Percentiles rank a stretch among this genome's conserved stretches.
phyloP scores from a whole-genome alignment of 2,329 filamentous ascomycete species.

The Cryphonectria nitschkei region DNA sequence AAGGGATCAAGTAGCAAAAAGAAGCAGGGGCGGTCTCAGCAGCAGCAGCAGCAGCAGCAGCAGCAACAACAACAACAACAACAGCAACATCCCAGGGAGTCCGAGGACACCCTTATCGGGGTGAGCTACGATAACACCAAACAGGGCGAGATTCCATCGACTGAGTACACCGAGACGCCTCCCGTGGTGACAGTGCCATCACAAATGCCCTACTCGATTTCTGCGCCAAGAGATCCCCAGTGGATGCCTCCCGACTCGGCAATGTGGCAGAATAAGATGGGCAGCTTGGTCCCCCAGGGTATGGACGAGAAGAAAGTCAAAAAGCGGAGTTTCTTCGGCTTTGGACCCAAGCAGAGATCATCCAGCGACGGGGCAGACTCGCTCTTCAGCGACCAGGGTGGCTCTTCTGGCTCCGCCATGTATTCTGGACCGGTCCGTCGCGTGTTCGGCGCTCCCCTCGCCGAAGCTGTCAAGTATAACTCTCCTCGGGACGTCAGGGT shows the following conservation, averaged over 20 bases:
- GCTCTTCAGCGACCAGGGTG: constrained; percentile 54
- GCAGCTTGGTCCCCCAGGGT: constrained; percentile 48
- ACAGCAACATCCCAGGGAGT: constrained; percentile 31
- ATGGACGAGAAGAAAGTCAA: constrained; percentile 77
- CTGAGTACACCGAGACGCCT: constrained; percentile 38
- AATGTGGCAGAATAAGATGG: constrained; percentile 81
- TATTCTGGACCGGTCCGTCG: constrained; percentile 63
- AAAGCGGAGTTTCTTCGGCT: constrained; percentile 79
- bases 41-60: constrained; percentile 28
- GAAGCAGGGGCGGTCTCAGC: constrained; percentile 43
- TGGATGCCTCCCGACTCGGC: constrained; percentile 76
- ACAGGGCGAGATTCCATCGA: constrained; percentile 53
- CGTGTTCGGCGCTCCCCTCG: constrained; percentile 83
- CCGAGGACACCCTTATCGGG: constrained; percentile 55
- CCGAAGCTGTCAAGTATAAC: constrained; percentile 83
- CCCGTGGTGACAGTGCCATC: constrained; percentile 39
- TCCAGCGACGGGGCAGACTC: constrained; percentile 63
- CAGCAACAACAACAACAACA: constrained; percentile 27
- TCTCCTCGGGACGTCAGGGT: constrained; percentile 73
- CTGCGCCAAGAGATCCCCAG: constrained; percentile 80
- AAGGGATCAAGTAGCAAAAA: constrained; percentile 47
- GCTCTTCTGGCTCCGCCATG: constrained; percentile 44
- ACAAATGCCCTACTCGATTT: constrained; percentile 64
- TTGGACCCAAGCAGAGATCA: constrained; percentile 62
- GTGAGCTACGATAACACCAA: constrained; percentile 62